Evolutionary conservation across 192 early-diverging fungal species (phyloP).

Genomic region (Rhizophagus sp.): DNA sequence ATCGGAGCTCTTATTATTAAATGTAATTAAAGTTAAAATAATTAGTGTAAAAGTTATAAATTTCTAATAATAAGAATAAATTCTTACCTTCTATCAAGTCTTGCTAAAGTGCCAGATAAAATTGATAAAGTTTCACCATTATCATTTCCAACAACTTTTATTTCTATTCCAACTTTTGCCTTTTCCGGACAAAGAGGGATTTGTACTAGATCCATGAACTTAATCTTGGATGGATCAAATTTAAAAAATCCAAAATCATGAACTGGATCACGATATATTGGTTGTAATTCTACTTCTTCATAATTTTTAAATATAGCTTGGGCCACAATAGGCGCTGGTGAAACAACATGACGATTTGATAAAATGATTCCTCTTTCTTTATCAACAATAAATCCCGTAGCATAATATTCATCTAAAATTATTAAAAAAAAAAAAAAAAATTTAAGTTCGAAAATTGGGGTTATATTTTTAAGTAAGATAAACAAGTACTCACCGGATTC

Average conservation of each 20-base stretch:
- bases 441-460: too few relatives aligned
- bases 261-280: conserved; percentile 78
- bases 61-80: not conserved
- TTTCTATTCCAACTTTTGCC: conserved; percentile 73
- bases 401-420: conserved; percentile 50
- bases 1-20: conserved; percentile 58
- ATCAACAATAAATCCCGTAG: conserved; percentile 80
- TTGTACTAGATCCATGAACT: conserved; percentile 66
- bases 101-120: conserved; percentile 70
- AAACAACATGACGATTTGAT: conserved; percentile 79
- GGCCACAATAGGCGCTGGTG: conserved; percentile 69
- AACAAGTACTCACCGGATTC: conserved; percentile 57
- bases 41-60: not conserved
- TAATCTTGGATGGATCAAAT: conserved; percentile 68
- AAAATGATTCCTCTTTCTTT: conserved; percentile 72
- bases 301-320: conserved; percentile 73
- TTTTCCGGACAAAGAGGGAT: conserved; percentile 68
- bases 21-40: not conserved
- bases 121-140: conserved; percentile 80
- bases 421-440: too few relatives aligned
- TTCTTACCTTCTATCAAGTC: conserved; percentile 61
- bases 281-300: conserved; percentile 71
- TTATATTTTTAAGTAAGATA: not conserved
- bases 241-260: conserved; percentile 85
- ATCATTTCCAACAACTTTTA: conserved; percentile 78